A percentile compares a stretch with the other conserved stretches of the same genome.
phyloP scores from a whole-genome alignment of 495 filamentous ascomycete species.

The Tirmania nivea region DNA sequence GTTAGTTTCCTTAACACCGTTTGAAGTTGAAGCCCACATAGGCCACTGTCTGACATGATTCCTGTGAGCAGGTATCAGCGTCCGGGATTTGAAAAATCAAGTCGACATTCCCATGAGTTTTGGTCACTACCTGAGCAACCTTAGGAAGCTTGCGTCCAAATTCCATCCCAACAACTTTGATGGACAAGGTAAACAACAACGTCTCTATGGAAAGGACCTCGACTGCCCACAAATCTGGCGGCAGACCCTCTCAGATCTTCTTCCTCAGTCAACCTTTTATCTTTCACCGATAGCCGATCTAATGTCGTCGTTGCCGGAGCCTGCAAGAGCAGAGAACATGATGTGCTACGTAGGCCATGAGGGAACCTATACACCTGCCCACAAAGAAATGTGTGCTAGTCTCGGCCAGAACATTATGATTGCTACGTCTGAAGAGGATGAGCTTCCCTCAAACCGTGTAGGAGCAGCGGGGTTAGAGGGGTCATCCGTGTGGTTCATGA shows the following conservation, averaged over 20 bases:
- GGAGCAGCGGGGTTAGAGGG: conserved; percentile 41
- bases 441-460: conserved; percentile 16
- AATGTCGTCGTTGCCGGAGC: conserved; percentile 72
- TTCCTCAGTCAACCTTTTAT: conserved; percentile 66
- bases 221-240: conserved; percentile 76
- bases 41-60: too few species aligned
- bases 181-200: conserved; percentile 43
- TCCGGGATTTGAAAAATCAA: conserved; percentile 50
- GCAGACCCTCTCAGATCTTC: conserved; percentile 47
- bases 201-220: conserved; percentile 87
- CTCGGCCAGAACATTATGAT: conserved; percentile 97
- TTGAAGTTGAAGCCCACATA: too few species aligned
- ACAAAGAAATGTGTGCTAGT: conserved; percentile 93
- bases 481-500: conserved; percentile 97
- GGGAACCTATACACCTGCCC: conserved; percentile 87
- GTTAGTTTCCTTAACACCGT: conserved; percentile 25
- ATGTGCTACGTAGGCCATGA: conserved; percentile 99
- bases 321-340: conserved; percentile 81
- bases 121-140: conserved; percentile 67
- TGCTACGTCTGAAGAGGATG: conserved; percentile 51
- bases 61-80: conserved; percentile 8
- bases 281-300: conserved; percentile 60
- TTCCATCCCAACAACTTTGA: conserved; percentile 49
- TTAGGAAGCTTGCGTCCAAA: conserved; percentile 55
- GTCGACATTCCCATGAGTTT: conserved; percentile 57